Evolutionary conservation across 2,329 filamentous ascomycete genomes (phyloP).

Genomic region (Dactylellina haptotyla): DNA sequence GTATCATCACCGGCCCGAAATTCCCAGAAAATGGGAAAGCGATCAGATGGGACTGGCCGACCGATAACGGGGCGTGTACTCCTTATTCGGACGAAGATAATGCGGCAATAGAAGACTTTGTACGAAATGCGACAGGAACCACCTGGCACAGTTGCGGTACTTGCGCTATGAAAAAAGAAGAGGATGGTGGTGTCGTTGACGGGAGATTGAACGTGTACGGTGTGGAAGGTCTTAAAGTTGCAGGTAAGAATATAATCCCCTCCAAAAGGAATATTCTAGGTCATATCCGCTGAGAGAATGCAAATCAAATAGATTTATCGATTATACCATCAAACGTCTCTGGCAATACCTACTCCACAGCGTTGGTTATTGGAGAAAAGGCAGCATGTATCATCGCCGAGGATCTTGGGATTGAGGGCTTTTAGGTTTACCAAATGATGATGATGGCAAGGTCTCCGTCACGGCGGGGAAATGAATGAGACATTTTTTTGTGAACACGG

Average conservation of each 20-base stretch:
- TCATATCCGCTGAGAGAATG: too few relatives aligned
- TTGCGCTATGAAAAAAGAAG: conserved; percentile 64
- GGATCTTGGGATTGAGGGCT: conserved; percentile 56
- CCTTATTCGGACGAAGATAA: conserved; percentile 67
- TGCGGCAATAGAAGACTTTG: conserved; percentile 63
- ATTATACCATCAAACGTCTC: conserved; percentile 57
- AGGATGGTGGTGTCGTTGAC: conserved; percentile 64
- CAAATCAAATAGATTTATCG: conserved; percentile 56
- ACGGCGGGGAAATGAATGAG: background rate
- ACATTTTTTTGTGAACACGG: background rate
- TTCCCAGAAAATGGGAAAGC: conserved; percentile 64
- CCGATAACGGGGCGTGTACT: conserved; percentile 51
- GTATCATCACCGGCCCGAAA: conserved; percentile 66
- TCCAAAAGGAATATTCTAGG: too few relatives aligned
- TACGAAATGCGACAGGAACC: conserved; percentile 62
- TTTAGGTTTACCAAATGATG: conserved; percentile 14
- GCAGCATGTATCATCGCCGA: conserved; percentile 60
- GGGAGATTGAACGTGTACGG: conserved; percentile 63
- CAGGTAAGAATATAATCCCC: conserved; percentile 59
- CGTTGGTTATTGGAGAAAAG: conserved; percentile 65
- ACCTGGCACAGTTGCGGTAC: conserved; percentile 65
- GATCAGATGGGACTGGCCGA: conserved; percentile 33
- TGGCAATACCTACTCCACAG: conserved; percentile 64
- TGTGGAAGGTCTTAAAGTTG: conserved; percentile 62
- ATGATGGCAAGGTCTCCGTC: background rate